Base-by-base conservation (phyloP, 148 eudicot species). In the Rhododendron kiyosumense region DNA sequence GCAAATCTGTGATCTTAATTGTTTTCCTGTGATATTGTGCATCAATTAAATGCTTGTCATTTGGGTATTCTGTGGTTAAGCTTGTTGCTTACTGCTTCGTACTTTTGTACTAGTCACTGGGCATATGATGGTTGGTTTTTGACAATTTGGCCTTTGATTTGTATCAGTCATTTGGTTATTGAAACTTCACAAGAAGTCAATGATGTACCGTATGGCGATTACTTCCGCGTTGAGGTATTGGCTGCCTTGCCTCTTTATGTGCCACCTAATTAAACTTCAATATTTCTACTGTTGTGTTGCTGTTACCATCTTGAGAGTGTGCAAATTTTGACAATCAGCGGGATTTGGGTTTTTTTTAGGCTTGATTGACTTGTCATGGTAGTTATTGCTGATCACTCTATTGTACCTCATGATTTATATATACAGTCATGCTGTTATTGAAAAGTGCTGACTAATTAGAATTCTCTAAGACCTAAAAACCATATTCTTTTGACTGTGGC, bases 141-240 rank as follows among this genome's bases (percentile, higher is more conserved):
- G 85, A 85, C 75, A 24, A 63, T 48, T 54, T 63, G 38, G 48
- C 46, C 26, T 83, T 74, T 81, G 14, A 74, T 32, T 83, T 85
- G 13, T 93, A 86, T 46, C 98, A 97, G 99, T 83, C 98, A 93
- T 89, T 90, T 97, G 88, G 90, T 95, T 88, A 86, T 95, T 81
- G 93, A 91, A 90, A 93, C 96, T 36, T 90, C 95, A 26, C 99
- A 97, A 91, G 95, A 92, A 87, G 92, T 97, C 87, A 92, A 81
- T 89, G 98, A 95, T 86, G 98, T 97, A 77, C 99, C 99, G 20
- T 97, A 95, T 71, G 99, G 92, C 77, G 99, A 97, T 93, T 97
- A 97, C 90, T 97, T 97, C 86, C 87, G 86, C n/a, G 96, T 95
- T 86, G 95, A 97, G 98, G 99, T 97, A 93, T 83, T 84, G 61